A percentile compares a stretch with the other conserved stretches of the same genome.
Conservation (phyloP, 495 filamentous ascomycete genomes). For the Xylaria cubensis region DNA sequence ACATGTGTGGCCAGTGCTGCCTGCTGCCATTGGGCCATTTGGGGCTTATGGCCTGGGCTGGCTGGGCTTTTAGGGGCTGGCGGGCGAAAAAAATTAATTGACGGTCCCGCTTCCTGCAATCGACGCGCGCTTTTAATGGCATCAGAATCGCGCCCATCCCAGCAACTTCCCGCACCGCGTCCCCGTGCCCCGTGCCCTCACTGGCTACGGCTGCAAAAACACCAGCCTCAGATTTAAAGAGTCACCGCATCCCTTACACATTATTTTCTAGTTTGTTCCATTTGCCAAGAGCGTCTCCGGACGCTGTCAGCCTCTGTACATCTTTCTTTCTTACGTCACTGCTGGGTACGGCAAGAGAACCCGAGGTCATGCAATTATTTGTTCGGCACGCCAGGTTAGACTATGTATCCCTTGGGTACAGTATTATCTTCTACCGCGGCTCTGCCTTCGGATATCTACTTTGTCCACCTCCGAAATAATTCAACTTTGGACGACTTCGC, state of each 20-base stretch:
- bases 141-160: slow-evolving; percentile 19
- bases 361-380: not conserved
- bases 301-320: not conserved
- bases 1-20: slow-evolving; percentile 1
- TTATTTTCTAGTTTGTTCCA: not conserved
- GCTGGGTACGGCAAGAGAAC: not conserved
- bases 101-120: slow-evolving; percentile 14
- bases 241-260: slow-evolving; percentile 6
- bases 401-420: too few species aligned
- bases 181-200: slow-evolving; percentile 14
- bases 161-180: slow-evolving; percentile 5
- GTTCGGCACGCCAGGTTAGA: not conserved
- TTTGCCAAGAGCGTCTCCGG: not conserved
- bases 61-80: slow-evolving; percentile 4
- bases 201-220: slow-evolving; percentile 11
- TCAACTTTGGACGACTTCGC: not conserved
- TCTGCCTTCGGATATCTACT: not conserved
- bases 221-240: slow-evolving; percentile 12
- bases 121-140: slow-evolving; percentile 17
- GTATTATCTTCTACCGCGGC: not conserved
- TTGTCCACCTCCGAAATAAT: not conserved
- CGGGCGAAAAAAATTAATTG: not conserved
- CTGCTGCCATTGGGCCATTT: not conserved
- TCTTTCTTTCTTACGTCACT: not conserved
- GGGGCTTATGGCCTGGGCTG: not conserved